Evolutionary conservation across 768 basidiomycete genomes (phyloP).

Genomic region (Rhizopogon sp.): DNA sequence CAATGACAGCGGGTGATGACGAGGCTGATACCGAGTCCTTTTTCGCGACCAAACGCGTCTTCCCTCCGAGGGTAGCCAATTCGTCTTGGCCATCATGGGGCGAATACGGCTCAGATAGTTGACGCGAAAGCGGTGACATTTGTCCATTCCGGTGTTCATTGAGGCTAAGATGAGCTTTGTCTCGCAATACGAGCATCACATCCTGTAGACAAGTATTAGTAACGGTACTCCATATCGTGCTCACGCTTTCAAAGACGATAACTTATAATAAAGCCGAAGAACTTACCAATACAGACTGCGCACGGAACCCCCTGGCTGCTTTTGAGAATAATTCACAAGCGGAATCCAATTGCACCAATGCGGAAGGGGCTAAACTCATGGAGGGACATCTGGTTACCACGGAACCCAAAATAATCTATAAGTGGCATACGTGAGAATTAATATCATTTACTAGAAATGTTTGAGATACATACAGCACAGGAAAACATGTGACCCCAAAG

Average conservation of each 20-base stretch:
- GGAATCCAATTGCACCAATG: slow-evolving; percentile 67
- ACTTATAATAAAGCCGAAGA: not conserved
- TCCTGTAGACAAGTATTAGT: slow-evolving; percentile 31
- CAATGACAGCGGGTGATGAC: slow-evolving; percentile 34
- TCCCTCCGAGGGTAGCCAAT: slow-evolving; percentile 58
- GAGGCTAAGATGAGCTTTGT: slow-evolving; percentile 61
- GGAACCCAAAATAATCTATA: slow-evolving; percentile 61
- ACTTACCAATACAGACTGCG: slow-evolving; percentile 59
- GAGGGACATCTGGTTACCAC: slow-evolving; percentile 77
- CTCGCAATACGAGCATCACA: slow-evolving; percentile 60
- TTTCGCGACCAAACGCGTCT: slow-evolving; percentile 59
- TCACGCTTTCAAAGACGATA: not conserved
- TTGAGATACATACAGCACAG: slow-evolving; percentile 46
- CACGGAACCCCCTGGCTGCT: slow-evolving; percentile 60
- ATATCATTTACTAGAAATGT: slow-evolving; percentile 7
- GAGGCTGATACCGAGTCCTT: slow-evolving; percentile 53
- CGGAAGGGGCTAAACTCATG: slow-evolving; percentile 73
- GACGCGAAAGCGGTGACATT: slow-evolving; percentile 35
- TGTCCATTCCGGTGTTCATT: slow-evolving; percentile 61
- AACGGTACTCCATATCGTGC: not conserved
- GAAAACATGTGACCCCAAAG: slow-evolving; percentile 48
- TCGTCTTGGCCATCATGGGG: slow-evolving; percentile 57
- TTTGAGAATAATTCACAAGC: slow-evolving; percentile 73
- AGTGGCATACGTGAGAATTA: slow-evolving; percentile 1
- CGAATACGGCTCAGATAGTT: slow-evolving; percentile 35